Base-by-base conservation (phyloP, 345 rosid genomes). In the Acer yangbiense region DNA sequence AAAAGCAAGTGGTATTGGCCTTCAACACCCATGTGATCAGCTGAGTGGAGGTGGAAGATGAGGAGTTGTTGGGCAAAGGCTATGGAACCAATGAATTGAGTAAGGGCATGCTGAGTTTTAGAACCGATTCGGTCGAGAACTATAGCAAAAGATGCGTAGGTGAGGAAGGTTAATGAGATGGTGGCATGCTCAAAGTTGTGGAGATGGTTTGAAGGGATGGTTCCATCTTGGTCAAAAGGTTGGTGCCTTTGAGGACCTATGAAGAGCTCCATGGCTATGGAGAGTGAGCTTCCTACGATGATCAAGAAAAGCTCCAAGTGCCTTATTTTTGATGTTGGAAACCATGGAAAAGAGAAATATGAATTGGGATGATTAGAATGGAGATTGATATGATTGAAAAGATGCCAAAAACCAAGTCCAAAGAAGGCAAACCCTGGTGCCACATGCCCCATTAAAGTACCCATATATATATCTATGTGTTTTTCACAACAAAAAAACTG, bases 161-260 rank as follows among this genome's bases (percentile, higher is more conserved):
- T 77, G 68, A 95, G 83, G 89, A 92, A 91, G 68, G 98, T 79
- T 74, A 86, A 7, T 48, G 94, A 89, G 52, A 95, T 90, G 10
- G 87, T 77, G 13, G 98, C 85, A 81, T 95, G 98, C 69, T 95
- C 98, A 65, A 91, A 88, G 87, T 95, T 95, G 79, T 88, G 97
- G 58, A 93, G 94, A 82, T 95, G 98, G 83, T 86, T 87, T n/a
- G 94, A 86, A 21, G 98, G 95, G 48, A 93, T 90, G 71, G 98
- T 90, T 44, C 94, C 92, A 60, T 93, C 98, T 0, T 84, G 27
- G 79, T 93, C 95, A 25, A 95, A 83, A 17, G 97, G 98, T 17
- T 90, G 97, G 82, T 93, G 97, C n/a, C 80, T 87, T 65, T 69
- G 73, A 0, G 93, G 98, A 3, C 95, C 90, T 43, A 95, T 84